Base-by-base conservation (phyloP, 1,284 basidiomycete genomes). In the Rhodotorula sp. region DNA sequence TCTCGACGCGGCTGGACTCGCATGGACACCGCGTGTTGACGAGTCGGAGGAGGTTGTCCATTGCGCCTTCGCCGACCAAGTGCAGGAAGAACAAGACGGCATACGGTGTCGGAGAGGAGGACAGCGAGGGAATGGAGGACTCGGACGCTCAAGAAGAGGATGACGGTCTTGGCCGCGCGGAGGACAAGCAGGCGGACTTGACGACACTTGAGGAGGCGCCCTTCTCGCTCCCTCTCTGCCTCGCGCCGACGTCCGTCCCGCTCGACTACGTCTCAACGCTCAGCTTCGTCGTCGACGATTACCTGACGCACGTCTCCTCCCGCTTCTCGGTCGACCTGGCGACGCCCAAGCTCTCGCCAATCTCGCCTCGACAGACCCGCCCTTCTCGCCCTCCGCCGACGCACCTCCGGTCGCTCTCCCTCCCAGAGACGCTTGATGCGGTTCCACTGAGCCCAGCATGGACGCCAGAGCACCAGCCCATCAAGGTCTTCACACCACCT, bases 61-160 rank as follows among this genome's bases (percentile, higher is more conserved):
- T 26, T 24, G 26, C 53, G 28, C 53, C 47, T 30, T 4, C 54
- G 24, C 64, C 64, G 52, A 4, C 30, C 3, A 26, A 47, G 22
- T 47, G 44, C 8, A 54, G 46, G 31, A 46, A 53, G 6, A 60
- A 44, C 30, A 47, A 54, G 24, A 40, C 24, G 7, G 28, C 50
- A 15, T 65, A 46, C n/a, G 63, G 63, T 9, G 24, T 65, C n/a
- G 63, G 63, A 0, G 57, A 65, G 16, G 63, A 54, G 20, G 61
- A 54, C 40, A 51, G 52, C 22, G 50, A 40, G 10, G 46, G 11
- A 13, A 44, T 18, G 53, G 5, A 24, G 7, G 7, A 31, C 16
- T 22, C 53, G 10, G 40, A 44, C 15, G 31, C 20, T 20, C 11
- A 54, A 6, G 28, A 30, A 18, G 28, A 4, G 16, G 53, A n/a